Base-by-base conservation (phyloP, 2,329 filamentous ascomycete genomes). In the Epicoccum sorghinum region DNA sequence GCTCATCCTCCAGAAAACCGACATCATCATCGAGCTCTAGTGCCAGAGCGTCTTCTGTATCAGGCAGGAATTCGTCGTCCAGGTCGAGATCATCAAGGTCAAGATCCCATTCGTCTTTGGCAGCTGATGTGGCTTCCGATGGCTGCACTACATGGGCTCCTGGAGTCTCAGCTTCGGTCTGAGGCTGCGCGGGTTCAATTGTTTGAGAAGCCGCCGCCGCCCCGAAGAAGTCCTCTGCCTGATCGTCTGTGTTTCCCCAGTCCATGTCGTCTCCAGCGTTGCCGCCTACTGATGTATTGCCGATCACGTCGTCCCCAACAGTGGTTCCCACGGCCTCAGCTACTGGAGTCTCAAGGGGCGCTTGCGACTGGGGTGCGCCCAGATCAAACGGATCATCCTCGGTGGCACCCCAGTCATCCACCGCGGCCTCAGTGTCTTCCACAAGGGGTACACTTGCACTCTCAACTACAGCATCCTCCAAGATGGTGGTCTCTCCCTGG, bases 21-120 rank as follows among this genome's bases (percentile, higher is more conserved):
- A 93, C 89, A 60, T 90, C 90, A 70, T 96, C 93, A 62, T 93
- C 93, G 40, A 89, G 86, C 60, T 93, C 87, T 62, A 93, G 86
- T 7, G 62, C 52, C 1, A 70, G 81, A 37, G 80, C 78, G 24
- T 71, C 69, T 1, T 74, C 69, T 12, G 80, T 76, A 29, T 90
- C 86, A 8, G 86, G 84, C 3, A 86, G 72, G 10, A 90, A 79
- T 56, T 91, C 86, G 60, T 93, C 89, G 43, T 90, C 90, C 65
- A 97, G 84, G 38, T 91, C 90, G 41, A 90, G 89, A 60, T 91
- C 85, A 38, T 91, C 90, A 41, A 90, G 89, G 60, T 91, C 85
- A 90, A 93, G 96, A 62, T 91, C 87, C 14, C 89, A 89, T 40
- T 89, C 88, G 36, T 95, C 74, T 67, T 93, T 89, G 37, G 87